Base-by-base conservation (phyloP, 441 rosid species). In the Corymbia calophylla region DNA sequence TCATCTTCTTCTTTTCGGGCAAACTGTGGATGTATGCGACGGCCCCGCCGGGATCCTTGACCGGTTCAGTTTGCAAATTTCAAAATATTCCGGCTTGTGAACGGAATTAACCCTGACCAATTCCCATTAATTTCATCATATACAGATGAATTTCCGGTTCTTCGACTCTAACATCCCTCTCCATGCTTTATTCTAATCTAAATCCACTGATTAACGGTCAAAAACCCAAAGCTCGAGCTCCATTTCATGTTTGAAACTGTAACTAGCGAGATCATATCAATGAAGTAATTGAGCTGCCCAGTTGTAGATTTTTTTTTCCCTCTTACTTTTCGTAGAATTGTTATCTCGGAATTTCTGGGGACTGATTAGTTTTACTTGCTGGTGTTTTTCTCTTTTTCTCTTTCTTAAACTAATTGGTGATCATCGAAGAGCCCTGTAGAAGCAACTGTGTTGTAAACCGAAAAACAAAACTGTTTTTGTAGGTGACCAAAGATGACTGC, bases 401-500 rank as follows among this genome's bases (percentile, higher is more conserved):
- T 62, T 23, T 51, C 60, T 60, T 48, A 53, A 68, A 18, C 87
- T 86, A 51, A 73, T 68, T 62, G 86, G 82, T 88, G 89, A 68
- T 53, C 53, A 90, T 88, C 91, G 87, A 90, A 91, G 91, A 90
- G 90, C 91, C 84, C 90, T 88, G 77, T 88, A 66, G 90, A 87
- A 51, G 91, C 87, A 91, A 88, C 88, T 60, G 91, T 88, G 85
- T 29, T 81, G 64, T 77, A 88, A 88, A 27, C 70, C 87, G 68
- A 88, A 90, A 89, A 88, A 73, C 70, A 87, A 60, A 89, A 48
- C 89, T 85, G 89, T 91, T 92, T 87, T 91, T 94, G 92, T 91
- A 95, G 96, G 97, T 95, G 86, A 95, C 96, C 17, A 91, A 66
- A 91, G 97, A 95, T 91, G 93, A 91, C 70, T 94, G 91, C 80